Percentiles rank a stretch among this genome's conserved stretches.
Evolutionary conservation across 495 filamentous ascomycete species (phyloP).

Genomic region (Tuber magnatum): DNA sequence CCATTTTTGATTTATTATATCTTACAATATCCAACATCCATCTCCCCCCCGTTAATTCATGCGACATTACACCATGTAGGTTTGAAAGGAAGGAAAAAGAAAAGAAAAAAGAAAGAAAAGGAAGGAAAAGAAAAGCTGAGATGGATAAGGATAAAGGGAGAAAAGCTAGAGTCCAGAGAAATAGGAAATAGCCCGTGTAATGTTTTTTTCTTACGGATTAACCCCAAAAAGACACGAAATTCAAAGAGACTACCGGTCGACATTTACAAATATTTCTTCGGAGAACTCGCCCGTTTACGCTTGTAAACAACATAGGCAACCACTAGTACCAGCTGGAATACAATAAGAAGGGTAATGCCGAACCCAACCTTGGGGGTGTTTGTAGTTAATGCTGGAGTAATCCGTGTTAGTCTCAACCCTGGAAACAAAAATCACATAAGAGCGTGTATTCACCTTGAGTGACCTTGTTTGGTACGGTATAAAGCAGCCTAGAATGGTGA

Average conservation of each 20-base stretch:
- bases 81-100: not conserved
- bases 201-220: not conserved
- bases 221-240: conserved; percentile 6
- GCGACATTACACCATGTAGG: not conserved
- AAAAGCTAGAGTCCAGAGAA: not conserved
- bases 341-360: conserved; percentile 67
- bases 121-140: not conserved
- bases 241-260: conserved; percentile 1
- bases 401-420: conserved; percentile 17
- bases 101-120: not conserved
- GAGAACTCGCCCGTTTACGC: conserved; percentile 60
- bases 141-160: not conserved
- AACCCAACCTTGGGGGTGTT: conserved; percentile 60
- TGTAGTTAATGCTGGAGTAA: conserved; percentile 50
- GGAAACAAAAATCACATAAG: conserved; percentile 19
- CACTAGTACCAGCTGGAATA: conserved; percentile 64
- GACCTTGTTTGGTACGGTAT: conserved; percentile 35
- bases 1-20: conserved; percentile 1
- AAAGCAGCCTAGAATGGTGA: conserved; percentile 51
- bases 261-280: conserved; percentile 84
- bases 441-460: conserved; percentile 32
- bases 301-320: conserved; percentile 74
- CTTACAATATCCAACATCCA: not conserved
- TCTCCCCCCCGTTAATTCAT: conserved; percentile 2
- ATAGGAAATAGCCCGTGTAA: conserved; percentile 1